Evolutionary conservation across 768 basidiomycete species (phyloP).

Genomic region (Lanmaoa pseudosensibilis): DNA sequence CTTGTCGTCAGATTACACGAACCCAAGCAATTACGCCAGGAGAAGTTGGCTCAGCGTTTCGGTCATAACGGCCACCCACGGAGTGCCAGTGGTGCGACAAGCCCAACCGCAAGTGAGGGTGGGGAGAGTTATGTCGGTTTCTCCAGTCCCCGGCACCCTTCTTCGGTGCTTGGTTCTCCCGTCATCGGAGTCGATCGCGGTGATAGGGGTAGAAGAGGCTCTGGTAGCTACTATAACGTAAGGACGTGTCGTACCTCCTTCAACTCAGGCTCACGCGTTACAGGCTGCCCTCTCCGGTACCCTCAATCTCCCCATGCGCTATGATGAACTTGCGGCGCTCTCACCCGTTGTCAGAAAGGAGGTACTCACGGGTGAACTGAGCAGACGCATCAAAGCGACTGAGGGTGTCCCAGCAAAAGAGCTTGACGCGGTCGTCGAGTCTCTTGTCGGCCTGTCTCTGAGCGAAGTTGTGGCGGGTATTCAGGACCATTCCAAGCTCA

Average conservation of each 20-base stretch:
- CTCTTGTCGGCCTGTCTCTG: slow-evolving; percentile 66
- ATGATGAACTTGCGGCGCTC: slow-evolving; percentile 77
- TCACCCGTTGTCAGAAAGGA: slow-evolving; percentile 88
- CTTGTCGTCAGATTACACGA: slow-evolving; percentile 88
- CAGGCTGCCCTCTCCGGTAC: slow-evolving; percentile 83
- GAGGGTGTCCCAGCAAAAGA: slow-evolving; percentile 54
- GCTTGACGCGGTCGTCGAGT: slow-evolving; percentile 67
- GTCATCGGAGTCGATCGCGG: slow-evolving; percentile 52
- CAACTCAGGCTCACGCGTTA: background rate
- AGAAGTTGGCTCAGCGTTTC: slow-evolving; percentile 84
- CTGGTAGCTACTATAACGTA: slow-evolving; percentile 86
- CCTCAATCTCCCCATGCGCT: slow-evolving; percentile 80
- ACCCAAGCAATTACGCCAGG: slow-evolving; percentile 87
- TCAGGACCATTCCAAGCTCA: slow-evolving; percentile 64
- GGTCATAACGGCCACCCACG: slow-evolving; percentile 78
- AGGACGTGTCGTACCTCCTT: slow-evolving; percentile 18
- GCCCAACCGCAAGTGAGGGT: slow-evolving; percentile 78
- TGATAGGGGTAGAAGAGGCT: slow-evolving; percentile 72
- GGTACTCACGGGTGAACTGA: slow-evolving; percentile 80
- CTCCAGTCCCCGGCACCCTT: slow-evolving; percentile 65
- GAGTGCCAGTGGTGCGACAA: slow-evolving; percentile 79
- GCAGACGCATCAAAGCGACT: slow-evolving; percentile 64
- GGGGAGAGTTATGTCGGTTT: slow-evolving; percentile 76
- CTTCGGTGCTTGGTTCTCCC: slow-evolving; percentile 55
- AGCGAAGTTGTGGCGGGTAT: slow-evolving; percentile 77